Evolutionary conservation across 345 rosid species (phyloP), one percentile per base, ranked within the genome.

Genomic region (Camelina neglecta): DNA sequence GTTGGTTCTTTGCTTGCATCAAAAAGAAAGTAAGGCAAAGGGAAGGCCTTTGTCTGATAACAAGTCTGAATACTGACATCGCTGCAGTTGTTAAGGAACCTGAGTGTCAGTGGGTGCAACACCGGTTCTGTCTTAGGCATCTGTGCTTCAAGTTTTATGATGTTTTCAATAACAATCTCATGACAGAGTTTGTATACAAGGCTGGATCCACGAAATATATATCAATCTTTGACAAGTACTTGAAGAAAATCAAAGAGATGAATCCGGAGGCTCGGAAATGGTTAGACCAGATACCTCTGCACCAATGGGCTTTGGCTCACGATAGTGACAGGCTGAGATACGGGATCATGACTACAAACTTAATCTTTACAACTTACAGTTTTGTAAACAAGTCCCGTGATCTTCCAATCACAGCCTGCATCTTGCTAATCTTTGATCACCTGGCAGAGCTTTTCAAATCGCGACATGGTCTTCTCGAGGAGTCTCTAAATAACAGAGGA

Each of bases 81-180:
- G 38, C 54, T 54, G 50, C 9, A 21, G 72, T 15, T 67, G 36
- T 68, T 21, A 39, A 54, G 39, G 72, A 67, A 18, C 72, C 61
- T 23, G 60, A 53, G 20, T 67, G 60, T 38, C 61, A 38, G 12
- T 68, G 73, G 73, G 73, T 24, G 8, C 73, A 24, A 23, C 73
- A 68, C 39, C 24, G 39, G 29, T 55, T 69, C 54, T 69, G 51
- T 68, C 62, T 68, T 41, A 41, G 73, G 38, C 23, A 68, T 68
- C 16, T 55, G 5, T 68, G 73, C 44, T 31, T 2, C 0, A 58
- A 70, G 7, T 57, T 57, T 33, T 58, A 44, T 31, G 74, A 70
- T 5, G 57, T 70, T 3, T 59, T 58, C 74, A 9, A 20, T 1
- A 70, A 15, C 66, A 70, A 58, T 45, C 65, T 70, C 35, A 70